phyloP scores from a whole-genome alignment of 768 basidiomycete species.

The Lactarius quietus region DNA sequence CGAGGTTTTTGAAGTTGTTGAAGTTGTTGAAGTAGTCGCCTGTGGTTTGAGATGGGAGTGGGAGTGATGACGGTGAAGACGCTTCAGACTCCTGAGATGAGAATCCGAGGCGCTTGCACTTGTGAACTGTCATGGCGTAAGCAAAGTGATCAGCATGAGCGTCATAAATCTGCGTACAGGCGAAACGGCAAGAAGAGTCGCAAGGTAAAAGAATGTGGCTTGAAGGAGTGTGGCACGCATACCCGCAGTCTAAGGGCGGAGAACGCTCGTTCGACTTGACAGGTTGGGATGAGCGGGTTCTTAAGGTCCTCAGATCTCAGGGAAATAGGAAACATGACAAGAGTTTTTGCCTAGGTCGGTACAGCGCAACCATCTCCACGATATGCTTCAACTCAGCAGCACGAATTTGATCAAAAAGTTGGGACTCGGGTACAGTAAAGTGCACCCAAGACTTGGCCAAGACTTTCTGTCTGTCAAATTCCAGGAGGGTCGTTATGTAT shows the following conservation, averaged over 20 bases:
- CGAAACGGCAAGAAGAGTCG: not conserved
- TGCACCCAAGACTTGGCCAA: too few species aligned
- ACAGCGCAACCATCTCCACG: not conserved
- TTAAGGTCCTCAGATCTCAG: conserved; percentile 8
- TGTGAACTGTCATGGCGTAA: conserved; percentile 1
- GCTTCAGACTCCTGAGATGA: conserved; percentile 10
- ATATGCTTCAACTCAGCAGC: not conserved
- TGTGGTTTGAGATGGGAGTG: conserved; percentile 8
- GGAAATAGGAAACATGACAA: conserved; percentile 1
- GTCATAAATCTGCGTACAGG: conserved; percentile 2
- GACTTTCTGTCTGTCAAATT: not conserved
- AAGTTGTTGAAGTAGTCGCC: too few species aligned
- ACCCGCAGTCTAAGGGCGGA: conserved; percentile 13
- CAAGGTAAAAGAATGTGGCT: conserved; percentile 8
- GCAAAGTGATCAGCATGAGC: not conserved
- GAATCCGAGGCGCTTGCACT: not conserved
- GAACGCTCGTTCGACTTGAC: not conserved
- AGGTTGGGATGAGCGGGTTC: not conserved
- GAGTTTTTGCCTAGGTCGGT: not conserved
- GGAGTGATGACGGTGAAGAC: conserved; percentile 13
- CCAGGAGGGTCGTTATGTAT: conserved; percentile 4
- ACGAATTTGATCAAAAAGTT: too few species aligned
- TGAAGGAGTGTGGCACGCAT: conserved; percentile 14
- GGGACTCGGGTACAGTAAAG: too few species aligned
- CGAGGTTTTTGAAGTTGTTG: too few species aligned